Base-by-base conservation (phyloP, 2,329 filamentous ascomycete genomes). In the Dactylellina sp. region DNA sequence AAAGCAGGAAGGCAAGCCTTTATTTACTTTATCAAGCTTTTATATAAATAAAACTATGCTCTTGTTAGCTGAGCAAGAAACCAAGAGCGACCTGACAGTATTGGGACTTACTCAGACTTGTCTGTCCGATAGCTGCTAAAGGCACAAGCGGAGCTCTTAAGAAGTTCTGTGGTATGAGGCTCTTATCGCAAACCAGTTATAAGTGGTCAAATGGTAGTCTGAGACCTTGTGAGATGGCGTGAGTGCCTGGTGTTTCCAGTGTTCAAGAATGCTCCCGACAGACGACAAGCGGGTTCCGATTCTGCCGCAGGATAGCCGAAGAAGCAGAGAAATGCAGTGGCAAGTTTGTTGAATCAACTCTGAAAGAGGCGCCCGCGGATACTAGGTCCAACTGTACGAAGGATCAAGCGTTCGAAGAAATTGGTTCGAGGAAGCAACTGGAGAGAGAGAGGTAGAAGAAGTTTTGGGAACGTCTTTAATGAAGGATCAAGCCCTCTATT, bases 401-500 rank as follows among this genome's bases (percentile, higher is more conserved):
- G 59, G 59, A 59, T 63, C 49, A 20, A 7, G 16, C 24, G 44
- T 61, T 35, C 35, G 37, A 61, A 37, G 28, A 42, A 16, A 32
- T 39, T n/a, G 47, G 39, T 35, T 16, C 16, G 39, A 25, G 35
- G 18, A 16, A 16, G 40, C 37, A 39, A 16, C 37, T 65, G 39
- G 9, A 56, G 50, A 55, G 39, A 53, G 46, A 35, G 32, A n/a
- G 28, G 49, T 14, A 56, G 40, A 25, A 49, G 40, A 49, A 39
- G 24, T 18, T 12, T 44, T 16, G 12, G 24, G 25, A 20, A 39
- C n/a, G n/a, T 18, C 11, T 12, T 60, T 59, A 72, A 72, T 72
- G 68, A 72, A 72, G 68, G 68, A 72, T 72, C 68, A 72, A 22
- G 37, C 20, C 60, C 16, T 40, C 44, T 65, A 65, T 72, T 72